These are phyloP conservation scores for Plasmodium reichenowi DNA, from an alignment of 169 alveolate genomes.

Conservation along the genomic window DNA sequence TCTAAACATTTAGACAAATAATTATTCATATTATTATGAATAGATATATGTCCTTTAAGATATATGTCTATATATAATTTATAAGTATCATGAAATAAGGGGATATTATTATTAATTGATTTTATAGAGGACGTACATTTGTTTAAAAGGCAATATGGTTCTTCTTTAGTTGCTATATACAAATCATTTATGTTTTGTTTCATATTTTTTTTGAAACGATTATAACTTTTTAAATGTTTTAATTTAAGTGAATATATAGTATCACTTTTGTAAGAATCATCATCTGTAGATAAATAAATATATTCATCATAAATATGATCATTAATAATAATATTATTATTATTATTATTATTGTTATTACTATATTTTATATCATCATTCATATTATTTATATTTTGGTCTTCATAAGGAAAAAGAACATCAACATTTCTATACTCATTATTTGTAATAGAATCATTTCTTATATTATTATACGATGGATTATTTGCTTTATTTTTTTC, in stretches of 20 bases:
- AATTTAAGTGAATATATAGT: conserved; percentile 20
- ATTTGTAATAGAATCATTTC: background rate
- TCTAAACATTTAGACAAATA: background rate
- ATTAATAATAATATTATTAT: background rate
- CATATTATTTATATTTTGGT: background rate
- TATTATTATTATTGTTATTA: background rate
- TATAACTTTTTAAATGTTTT: background rate
- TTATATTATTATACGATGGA: background rate
- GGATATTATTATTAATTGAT: background rate
- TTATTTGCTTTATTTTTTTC: background rate
- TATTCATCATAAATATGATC: conserved; percentile 22
- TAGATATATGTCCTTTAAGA: background rate
- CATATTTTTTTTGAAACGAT: conserved; percentile 9
- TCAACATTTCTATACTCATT: background rate
- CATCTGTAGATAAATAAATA: conserved; percentile 55
- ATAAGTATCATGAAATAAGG: conserved; percentile 21
- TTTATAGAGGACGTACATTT: conserved; percentile 3
- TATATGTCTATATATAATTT: conserved; percentile 4
- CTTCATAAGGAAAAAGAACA: background rate
- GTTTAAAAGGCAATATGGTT: conserved; percentile 11
- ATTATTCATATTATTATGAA: background rate
- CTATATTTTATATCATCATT: background rate
- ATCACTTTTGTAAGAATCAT: conserved; percentile 57
- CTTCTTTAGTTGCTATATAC: conserved; percentile 8
- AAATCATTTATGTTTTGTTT: conserved; percentile 12